phyloP scores from a whole-genome alignment of 192 early-diverging fungal species.

The Chytriomyces confervae region DNA sequence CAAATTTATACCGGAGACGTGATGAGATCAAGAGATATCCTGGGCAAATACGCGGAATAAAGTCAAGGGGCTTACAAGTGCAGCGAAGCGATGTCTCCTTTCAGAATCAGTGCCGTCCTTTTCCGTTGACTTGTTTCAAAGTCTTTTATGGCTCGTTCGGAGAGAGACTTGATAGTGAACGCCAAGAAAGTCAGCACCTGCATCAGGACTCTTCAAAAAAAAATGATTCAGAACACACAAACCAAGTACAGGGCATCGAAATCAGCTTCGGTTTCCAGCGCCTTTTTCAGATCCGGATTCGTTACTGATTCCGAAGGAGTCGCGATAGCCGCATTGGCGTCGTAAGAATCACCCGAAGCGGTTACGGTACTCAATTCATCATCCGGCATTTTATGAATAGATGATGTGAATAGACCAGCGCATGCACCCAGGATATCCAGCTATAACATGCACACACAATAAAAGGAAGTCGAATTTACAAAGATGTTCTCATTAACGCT shows the following conservation, averaged over 20 bases:
- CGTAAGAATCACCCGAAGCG: conserved; percentile 7
- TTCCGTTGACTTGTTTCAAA: conserved; percentile 69
- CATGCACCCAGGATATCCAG: conserved; percentile 76
- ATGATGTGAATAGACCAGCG: conserved; percentile 57
- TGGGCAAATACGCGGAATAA: not conserved
- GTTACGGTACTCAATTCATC: conserved; percentile 3
- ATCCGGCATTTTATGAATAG: conserved; percentile 37
- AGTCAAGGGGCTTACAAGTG: conserved; percentile 67
- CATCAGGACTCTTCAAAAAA: not conserved
- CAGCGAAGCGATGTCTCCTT: conserved; percentile 77
- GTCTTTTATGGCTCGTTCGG: conserved; percentile 69
- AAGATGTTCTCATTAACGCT: conserved; percentile 13
- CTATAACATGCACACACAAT: conserved; percentile 42
- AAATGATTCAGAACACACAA: conserved; percentile 10
- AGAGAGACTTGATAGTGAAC: conserved; percentile 55
- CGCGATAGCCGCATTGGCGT: conserved; percentile 1
- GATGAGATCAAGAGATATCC: too few relatives aligned
- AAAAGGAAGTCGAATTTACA: not conserved
- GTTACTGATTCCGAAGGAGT: conserved; percentile 59
- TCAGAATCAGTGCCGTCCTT: conserved; percentile 66
- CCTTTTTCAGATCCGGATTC: conserved; percentile 67
- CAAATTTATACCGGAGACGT: not conserved
- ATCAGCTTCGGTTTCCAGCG: conserved; percentile 58
- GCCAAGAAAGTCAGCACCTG: not conserved
- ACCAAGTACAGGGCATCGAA: conserved; percentile 83